Percentiles rank a stretch among this genome's conserved stretches.
Conservation (phyloP, 106 monocot genomes). For the Dactylorhiza incarnata region DNA sequence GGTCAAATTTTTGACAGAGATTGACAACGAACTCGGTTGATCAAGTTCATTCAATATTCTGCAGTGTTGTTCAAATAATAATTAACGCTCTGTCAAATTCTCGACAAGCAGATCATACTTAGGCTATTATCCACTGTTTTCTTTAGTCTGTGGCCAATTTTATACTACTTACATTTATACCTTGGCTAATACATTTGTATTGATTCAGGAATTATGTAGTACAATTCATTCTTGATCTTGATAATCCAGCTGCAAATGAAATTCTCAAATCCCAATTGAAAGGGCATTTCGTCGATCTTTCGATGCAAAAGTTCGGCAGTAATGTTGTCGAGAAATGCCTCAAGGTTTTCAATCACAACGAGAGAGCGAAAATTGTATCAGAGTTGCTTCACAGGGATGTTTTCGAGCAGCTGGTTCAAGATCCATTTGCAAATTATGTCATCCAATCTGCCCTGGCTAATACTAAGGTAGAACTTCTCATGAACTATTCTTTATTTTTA, state of each 20-base stretch:
- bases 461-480: conserved; percentile 44
- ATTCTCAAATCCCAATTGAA: conserved; percentile 37
- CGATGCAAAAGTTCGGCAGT: conserved; percentile 79
- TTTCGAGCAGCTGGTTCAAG: conserved; percentile 72
- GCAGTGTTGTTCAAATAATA: too few relatives aligned
- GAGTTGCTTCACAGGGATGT: conserved; percentile 47
- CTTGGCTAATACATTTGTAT: too few relatives aligned
- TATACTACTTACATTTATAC: too few relatives aligned
- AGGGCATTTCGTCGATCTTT: conserved; percentile 52
- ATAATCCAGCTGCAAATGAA: conserved; percentile 23
- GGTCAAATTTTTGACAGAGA: too few relatives aligned
- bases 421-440: conserved; percentile 91
- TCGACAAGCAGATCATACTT: too few relatives aligned
- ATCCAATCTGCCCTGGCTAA: conserved; percentile 57
- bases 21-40: too few relatives aligned
- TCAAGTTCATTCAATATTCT: too few relatives aligned
- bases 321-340: conserved; percentile 97
- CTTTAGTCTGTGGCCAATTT: too few relatives aligned
- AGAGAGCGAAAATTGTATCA: conserved; percentile 29
- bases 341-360: conserved; percentile 31
- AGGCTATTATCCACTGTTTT: too few relatives aligned
- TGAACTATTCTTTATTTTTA: neutral
- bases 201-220: conserved; percentile 79
- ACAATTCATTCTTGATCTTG: conserved; percentile 58
- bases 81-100: too few relatives aligned